These are phyloP conservation scores for Aphanomyces invadans DNA, from an alignment of 352 stramenopile genomes.

Conservation along the genomic window DNA sequence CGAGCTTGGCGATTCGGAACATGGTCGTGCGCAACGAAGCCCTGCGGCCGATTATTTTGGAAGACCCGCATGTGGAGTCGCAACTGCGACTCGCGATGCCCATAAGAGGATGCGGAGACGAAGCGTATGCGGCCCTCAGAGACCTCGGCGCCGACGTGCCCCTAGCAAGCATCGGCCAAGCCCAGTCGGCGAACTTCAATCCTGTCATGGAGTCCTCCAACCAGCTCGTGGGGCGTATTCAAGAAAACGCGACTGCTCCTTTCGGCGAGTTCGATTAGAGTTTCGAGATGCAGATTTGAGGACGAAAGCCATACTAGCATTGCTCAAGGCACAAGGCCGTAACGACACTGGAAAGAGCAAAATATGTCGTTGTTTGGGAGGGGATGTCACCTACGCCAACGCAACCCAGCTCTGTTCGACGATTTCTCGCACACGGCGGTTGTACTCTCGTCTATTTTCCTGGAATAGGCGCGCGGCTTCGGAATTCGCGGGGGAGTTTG, in stretches of 20 bases:
- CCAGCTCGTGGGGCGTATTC: conserved; percentile 41
- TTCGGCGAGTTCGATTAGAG: conserved; percentile 28
- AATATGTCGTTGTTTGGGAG: conserved; percentile 12
- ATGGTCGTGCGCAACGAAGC: conserved; percentile 58
- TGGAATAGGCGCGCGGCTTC: conserved; percentile 96
- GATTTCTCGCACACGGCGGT: conserved; percentile 97
- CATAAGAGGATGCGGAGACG: conserved; percentile 59
- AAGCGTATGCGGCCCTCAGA: conserved; percentile 67
- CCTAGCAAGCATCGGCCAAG: conserved; percentile 44
- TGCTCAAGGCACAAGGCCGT: too few relatives aligned
- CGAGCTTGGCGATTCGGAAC: conserved; percentile 71
- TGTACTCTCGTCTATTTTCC: conserved; percentile 99
- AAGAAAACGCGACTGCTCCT: conserved; percentile 45
- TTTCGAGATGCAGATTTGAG: not conserved
- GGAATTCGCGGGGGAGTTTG: conserved; percentile 97
- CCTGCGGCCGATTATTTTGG: conserved; percentile 47
- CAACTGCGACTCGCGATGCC: conserved; percentile 53
- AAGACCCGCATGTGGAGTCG: conserved; percentile 49
- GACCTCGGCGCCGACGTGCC: conserved; percentile 67
- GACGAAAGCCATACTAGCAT: too few relatives aligned
- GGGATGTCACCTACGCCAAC: conserved; percentile 39
- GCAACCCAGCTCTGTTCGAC: conserved; percentile 97
- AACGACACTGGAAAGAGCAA: too few relatives aligned
- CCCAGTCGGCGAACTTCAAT: conserved; percentile 44
- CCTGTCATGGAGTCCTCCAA: conserved; percentile 53